Conservation (phyloP, 2,329 filamentous ascomycete species). For the Penicillium concentricum region DNA sequence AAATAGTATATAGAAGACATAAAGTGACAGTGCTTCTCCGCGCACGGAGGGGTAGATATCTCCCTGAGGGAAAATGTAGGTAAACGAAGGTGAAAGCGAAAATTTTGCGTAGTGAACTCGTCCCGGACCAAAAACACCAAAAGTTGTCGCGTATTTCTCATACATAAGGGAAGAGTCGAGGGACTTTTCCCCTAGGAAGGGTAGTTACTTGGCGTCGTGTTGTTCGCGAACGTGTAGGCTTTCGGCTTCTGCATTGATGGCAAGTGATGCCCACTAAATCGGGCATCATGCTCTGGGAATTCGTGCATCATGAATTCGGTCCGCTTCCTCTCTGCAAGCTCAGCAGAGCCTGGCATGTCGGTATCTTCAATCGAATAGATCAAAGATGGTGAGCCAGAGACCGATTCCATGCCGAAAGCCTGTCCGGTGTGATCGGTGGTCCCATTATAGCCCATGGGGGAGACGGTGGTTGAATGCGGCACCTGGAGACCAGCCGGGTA, state of each 20-base stretch:
- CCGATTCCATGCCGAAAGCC: constrained; percentile 27
- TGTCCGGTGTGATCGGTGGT: constrained; percentile 31
- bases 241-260: constrained; percentile 40
- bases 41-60: constrained; percentile 12
- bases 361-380: constrained; percentile 35
- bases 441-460: constrained; percentile 40
- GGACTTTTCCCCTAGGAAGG: constrained; percentile 14
- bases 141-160: constrained; percentile 27
- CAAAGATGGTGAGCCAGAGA: constrained; percentile 33
- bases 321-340: constrained; percentile 32
- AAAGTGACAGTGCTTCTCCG: constrained; percentile 21
- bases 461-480: constrained; percentile 35
- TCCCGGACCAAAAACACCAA: constrained; percentile 18
- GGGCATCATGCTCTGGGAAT: constrained; percentile 45
- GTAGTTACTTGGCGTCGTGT: constrained; percentile 44
- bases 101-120: constrained; percentile 20
- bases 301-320: constrained; percentile 47
- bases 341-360: constrained; percentile 27
- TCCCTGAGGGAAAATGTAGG: background rate
- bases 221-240: constrained; percentile 44
- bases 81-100: constrained; percentile 6
- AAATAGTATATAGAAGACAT: constrained; percentile 19
- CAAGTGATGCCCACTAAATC: constrained; percentile 44
- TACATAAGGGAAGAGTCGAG: constrained; percentile 24
- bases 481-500: constrained; percentile 37